A percentile compares a stretch with the other conserved stretches of the same genome.
These are phyloP conservation scores for Citrus medica DNA, from an alignment of 345 rosid genomes.

Conservation along the genomic window DNA sequence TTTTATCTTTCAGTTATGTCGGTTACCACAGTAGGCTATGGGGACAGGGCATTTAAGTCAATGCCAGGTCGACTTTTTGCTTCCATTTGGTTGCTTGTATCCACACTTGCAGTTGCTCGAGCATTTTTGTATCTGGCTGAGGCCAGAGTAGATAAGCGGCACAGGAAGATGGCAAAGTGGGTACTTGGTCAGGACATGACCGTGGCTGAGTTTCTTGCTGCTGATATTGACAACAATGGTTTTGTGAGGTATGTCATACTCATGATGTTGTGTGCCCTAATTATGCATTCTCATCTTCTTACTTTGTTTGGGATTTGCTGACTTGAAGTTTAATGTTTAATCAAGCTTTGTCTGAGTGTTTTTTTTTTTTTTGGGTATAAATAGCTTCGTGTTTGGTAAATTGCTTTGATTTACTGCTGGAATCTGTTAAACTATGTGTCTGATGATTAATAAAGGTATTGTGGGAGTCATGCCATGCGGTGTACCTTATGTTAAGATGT, in stretches of 20 bases:
- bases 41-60: conserved; percentile 70
- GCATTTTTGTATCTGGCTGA: conserved; percentile 84
- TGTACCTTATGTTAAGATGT: background rate
- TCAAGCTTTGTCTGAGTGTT: background rate
- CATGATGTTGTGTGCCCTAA: background rate
- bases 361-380: too few species aligned
- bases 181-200: conserved; percentile 86
- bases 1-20: conserved; percentile 94
- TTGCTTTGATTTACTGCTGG: background rate
- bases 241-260: conserved; percentile 57
- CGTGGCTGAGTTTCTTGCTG: conserved; percentile 76
- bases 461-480: background rate
- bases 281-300: background rate
- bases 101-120: conserved; percentile 82
- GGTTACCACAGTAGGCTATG: conserved; percentile 89
- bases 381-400: background rate
- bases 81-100: conserved; percentile 84
- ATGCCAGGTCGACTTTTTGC: conserved; percentile 75
- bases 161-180: conserved; percentile 68
- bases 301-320: background rate
- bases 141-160: conserved; percentile 86
- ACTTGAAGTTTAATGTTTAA: background rate
- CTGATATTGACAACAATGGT: conserved; percentile 83
- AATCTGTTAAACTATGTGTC: background rate
- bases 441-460: background rate